Percentiles rank a stretch among this genome's conserved stretches.
phyloP scores from a whole-genome alignment of 768 basidiomycete genomes.

The Pisolithus microcarpus region DNA sequence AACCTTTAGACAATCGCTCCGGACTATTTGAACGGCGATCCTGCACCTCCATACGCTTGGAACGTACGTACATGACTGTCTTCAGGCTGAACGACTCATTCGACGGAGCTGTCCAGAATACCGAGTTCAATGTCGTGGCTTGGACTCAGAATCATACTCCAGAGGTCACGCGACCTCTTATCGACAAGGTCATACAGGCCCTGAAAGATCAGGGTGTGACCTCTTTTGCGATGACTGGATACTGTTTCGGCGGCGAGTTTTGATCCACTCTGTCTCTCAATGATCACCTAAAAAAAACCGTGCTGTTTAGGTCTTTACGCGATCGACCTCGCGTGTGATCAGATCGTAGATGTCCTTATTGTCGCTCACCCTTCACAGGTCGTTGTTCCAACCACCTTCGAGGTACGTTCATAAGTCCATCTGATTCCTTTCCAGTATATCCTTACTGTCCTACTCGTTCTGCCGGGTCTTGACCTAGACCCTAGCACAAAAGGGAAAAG shows the following conservation, averaged over 20 bases:
- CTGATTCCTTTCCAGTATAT: not conserved
- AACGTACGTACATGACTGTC: constrained; percentile 2
- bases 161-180: constrained; percentile 24
- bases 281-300: not conserved
- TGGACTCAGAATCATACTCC: constrained; percentile 32
- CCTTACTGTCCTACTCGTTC: not conserved
- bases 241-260: constrained; percentile 34
- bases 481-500: constrained; percentile 27
- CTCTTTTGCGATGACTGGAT: constrained; percentile 34
- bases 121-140: constrained; percentile 14
- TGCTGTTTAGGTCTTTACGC: constrained; percentile 28
- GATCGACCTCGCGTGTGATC: constrained; percentile 40
- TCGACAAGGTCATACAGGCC: constrained; percentile 33
- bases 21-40: constrained; percentile 27
- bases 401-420: constrained; percentile 16
- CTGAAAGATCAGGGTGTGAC: constrained; percentile 34
- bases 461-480: constrained; percentile 11
- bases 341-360: constrained; percentile 31
- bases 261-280: not conserved
- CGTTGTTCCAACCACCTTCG: constrained; percentile 30
- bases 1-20: constrained; percentile 11
- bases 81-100: not conserved
- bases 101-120: not conserved
- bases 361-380: constrained; percentile 44
- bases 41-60: constrained; percentile 11